Conservation (phyloP, 495 filamentous ascomycete species). For the Penicillium ucsense region DNA sequence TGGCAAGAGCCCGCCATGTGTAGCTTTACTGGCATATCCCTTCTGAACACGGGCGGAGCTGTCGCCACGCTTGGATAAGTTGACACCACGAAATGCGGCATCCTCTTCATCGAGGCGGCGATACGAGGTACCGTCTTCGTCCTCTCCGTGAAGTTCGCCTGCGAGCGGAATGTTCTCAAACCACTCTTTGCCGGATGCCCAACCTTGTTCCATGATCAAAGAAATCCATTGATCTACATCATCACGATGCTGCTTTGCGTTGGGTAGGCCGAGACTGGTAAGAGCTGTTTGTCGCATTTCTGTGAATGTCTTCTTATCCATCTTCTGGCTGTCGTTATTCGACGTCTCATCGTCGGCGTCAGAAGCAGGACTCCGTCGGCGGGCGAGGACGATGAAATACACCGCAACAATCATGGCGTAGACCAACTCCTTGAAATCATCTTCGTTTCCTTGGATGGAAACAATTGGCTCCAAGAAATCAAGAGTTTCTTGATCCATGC, state of each 20-base stretch:
- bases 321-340: slow-evolving; percentile 21
- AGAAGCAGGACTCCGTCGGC: slow-evolving; percentile 25
- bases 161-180: slow-evolving; percentile 44
- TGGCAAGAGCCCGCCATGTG: slow-evolving; percentile 36
- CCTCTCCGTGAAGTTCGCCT: slow-evolving; percentile 31
- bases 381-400: slow-evolving; percentile 50
- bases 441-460: slow-evolving; percentile 20
- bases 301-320: slow-evolving; percentile 39
- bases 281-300: slow-evolving; percentile 41
- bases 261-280: slow-evolving; percentile 27
- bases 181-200: slow-evolving; percentile 60
- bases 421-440: slow-evolving; percentile 34
- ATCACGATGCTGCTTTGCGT: slow-evolving; percentile 30
- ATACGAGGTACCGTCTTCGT: slow-evolving; percentile 30
- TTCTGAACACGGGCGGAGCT: slow-evolving; percentile 2
- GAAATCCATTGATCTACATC: slow-evolving; percentile 53
- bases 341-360: slow-evolving; percentile 9
- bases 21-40: slow-evolving; percentile 2
- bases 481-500: slow-evolving; percentile 27
- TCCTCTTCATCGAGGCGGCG: slow-evolving; percentile 26
- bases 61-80: slow-evolving; percentile 17
- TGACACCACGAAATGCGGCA: slow-evolving; percentile 11
- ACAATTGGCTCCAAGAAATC: slow-evolving; percentile 32
- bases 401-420: slow-evolving; percentile 51
- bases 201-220: slow-evolving; percentile 45